Conservation (phyloP, 2,329 filamentous ascomycete species). For the Xylariomycetidae sp. region DNA sequence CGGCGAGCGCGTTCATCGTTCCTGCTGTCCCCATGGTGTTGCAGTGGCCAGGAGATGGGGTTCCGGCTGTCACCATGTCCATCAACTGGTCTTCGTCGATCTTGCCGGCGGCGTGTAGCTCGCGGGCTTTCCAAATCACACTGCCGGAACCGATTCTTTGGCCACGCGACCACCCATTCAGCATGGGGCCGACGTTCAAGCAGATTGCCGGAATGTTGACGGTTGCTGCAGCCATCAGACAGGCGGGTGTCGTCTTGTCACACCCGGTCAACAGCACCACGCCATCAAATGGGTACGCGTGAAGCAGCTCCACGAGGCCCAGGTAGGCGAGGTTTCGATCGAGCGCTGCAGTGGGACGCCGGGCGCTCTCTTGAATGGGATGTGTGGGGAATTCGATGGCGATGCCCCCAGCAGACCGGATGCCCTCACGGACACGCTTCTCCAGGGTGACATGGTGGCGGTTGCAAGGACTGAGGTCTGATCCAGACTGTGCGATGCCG, state of each 20-base stretch:
- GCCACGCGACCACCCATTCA: slow-evolving; percentile 39
- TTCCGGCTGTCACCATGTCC: slow-evolving; percentile 35
- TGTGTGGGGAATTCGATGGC: slow-evolving; percentile 46
- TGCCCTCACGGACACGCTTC: slow-evolving; percentile 44
- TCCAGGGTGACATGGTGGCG: slow-evolving; percentile 42
- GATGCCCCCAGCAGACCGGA: slow-evolving; percentile 41
- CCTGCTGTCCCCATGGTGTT: slow-evolving; percentile 50
- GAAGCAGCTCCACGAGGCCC: slow-evolving; percentile 40
- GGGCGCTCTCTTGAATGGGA: slow-evolving; percentile 43
- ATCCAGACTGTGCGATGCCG: slow-evolving; percentile 46
- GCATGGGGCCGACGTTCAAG: slow-evolving; percentile 47
- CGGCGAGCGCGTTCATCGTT: slow-evolving; percentile 46
- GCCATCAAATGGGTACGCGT: slow-evolving; percentile 43
- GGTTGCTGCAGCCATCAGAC: slow-evolving; percentile 45
- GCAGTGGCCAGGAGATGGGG: slow-evolving; percentile 42
- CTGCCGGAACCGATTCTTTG: slow-evolving; percentile 38
- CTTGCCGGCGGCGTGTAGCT: slow-evolving; percentile 39
- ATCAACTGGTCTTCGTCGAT: slow-evolving; percentile 37
- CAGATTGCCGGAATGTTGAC: slow-evolving; percentile 46
- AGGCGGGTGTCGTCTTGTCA: slow-evolving; percentile 47
- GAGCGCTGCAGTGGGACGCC: slow-evolving; percentile 41
- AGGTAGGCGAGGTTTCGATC: slow-evolving; percentile 45
- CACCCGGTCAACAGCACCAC: slow-evolving; percentile 45
- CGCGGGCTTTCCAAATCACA: slow-evolving; percentile 42
- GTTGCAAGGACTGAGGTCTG: slow-evolving; percentile 44